These are phyloP conservation scores for Serpula lacrymans DNA, from an alignment of 768 basidiomycete genomes.

Conservation along the genomic window DNA sequence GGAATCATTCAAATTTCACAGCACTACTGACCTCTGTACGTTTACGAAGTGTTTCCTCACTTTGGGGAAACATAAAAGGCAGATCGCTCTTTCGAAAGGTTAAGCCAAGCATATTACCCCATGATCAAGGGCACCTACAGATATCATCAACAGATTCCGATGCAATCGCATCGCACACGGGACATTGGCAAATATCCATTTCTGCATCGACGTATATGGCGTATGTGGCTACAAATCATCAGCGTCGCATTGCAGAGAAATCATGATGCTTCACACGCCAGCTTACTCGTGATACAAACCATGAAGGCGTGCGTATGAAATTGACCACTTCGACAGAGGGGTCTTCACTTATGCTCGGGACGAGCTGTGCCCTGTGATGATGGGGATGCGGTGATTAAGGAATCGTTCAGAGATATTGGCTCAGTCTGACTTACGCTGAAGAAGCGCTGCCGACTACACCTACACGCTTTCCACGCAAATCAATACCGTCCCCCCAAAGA, in stretches of 20 bases:
- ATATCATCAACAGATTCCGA: constrained; percentile 47
- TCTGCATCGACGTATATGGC: constrained; percentile 34
- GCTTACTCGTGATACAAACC: constrained; percentile 53
- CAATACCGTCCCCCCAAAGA: constrained; percentile 23
- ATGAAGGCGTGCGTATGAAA: constrained; percentile 59
- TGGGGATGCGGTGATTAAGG: neutral
- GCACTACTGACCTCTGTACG: neutral
- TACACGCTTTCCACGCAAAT: constrained; percentile 40
- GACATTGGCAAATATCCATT: constrained; percentile 54
- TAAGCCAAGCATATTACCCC: constrained; percentile 2
- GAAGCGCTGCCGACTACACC: constrained; percentile 60
- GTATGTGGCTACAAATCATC: constrained; percentile 22
- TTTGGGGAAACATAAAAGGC: too few species aligned
- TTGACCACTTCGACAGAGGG: constrained; percentile 52
- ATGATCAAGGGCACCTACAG: constrained; percentile 29
- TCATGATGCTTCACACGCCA: neutral
- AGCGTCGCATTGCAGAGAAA: constrained; percentile 10
- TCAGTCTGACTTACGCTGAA: constrained; percentile 43
- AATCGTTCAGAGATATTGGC: constrained; percentile 1
- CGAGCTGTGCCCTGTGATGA: constrained; percentile 52
- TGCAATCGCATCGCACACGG: constrained; percentile 51
- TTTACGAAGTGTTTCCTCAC: neutral
- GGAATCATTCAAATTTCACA: too few species aligned
- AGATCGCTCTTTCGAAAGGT: too few species aligned
- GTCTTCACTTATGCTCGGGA: constrained; percentile 51